Base-by-base conservation (phyloP, 805 yeast species). In the Schwanniomyces occidentalis region DNA sequence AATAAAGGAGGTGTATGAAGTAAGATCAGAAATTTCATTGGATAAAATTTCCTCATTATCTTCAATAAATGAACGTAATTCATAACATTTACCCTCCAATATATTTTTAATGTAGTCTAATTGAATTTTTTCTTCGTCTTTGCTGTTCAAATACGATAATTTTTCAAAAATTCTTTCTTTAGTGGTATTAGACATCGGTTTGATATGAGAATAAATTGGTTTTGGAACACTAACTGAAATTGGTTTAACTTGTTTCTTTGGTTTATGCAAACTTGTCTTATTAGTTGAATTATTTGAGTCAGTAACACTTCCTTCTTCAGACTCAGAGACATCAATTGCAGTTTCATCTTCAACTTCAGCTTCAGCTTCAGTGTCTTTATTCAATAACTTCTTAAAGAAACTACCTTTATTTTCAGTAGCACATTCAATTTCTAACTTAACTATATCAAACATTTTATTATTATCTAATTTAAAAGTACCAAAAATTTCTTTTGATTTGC, bases 21-120 rank as follows among this genome's bases (percentile, higher is more conserved):
- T 18, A 8, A 19, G 24, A 6, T 41, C 44, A 8, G 35, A 43
- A 16, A 47, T 37, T 24, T 68, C 61, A 0, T 55, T 48, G 4
- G 56, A 50, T 6, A 77, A 76, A 0, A 73, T 65, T 6, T 71
- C 71, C 16, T 72, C 76, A 24, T 73, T 73, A 20, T 77, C 78
- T 12, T 77, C 83, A 13, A 86, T 48, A 34, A 64, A 70, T 7
- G 75, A 69, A 38, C 95, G 77, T 19, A 86, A 68, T 38, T 72
- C 73, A 62, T 91, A 90, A 35, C 89, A 65, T n/a, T 75, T 62
- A 14, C 80, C 72, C 60, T 91, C 98, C 14, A 91, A 71, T 22
- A 69, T 61, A 56, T 90, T 91, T 45, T 77, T 73, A 19, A 75
- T 61, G 37, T 77, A 78, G 28, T 85, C 85, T 25, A 76, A 61